Base-by-base conservation (phyloP, 345 rosid genomes). In the Kandelia obovata region DNA sequence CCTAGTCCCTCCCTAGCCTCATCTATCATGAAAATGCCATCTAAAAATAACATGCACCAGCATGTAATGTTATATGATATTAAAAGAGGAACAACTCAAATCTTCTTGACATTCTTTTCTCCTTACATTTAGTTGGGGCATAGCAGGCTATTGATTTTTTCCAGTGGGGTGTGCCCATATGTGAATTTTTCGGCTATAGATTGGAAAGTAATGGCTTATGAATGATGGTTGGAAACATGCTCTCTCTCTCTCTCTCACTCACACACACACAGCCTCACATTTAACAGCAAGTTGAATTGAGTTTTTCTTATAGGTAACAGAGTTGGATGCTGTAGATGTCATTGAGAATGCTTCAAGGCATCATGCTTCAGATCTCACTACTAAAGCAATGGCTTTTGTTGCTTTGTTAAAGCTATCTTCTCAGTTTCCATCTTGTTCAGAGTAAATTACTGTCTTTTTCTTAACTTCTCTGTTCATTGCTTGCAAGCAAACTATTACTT, bases 401-500 rank as follows among this genome's bases (percentile, higher is more conserved):
- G 92, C 96, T 77, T 80, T 92, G 46, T 80, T 95, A 75, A 95
- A 95, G 83, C 87, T 95, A 55, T 95, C 97, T 75, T 95, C 96
- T n/a, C 96, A 96, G 66, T 95, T 95, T 64, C 93, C 99, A 77
- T 86, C 99, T 66, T 82, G 87, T 78, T 88, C 97, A 74, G 87
- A 83, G 99, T 95, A 89, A 55, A 26, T 21, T 73, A 92, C 79
- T 60, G 62, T 35, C 73, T 31, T 65, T 65, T 77, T 67, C 11
- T 1, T 39, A n/a, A 56, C 63, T 67, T 47, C 53, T 61, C 13
- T 67, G 32, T 21, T 35, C 52, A 21, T 56, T 35, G 26, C 2
- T 23, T 2, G 9, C 58, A 55, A 55, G 28, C 15, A 8, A 21
- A 55, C 15, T 23, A 13, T 23, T 39, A 10, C 47, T 55, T 55